Evolutionary conservation across 768 basidiomycete species (phyloP).

Genomic region (Mrakia frigida): DNA sequence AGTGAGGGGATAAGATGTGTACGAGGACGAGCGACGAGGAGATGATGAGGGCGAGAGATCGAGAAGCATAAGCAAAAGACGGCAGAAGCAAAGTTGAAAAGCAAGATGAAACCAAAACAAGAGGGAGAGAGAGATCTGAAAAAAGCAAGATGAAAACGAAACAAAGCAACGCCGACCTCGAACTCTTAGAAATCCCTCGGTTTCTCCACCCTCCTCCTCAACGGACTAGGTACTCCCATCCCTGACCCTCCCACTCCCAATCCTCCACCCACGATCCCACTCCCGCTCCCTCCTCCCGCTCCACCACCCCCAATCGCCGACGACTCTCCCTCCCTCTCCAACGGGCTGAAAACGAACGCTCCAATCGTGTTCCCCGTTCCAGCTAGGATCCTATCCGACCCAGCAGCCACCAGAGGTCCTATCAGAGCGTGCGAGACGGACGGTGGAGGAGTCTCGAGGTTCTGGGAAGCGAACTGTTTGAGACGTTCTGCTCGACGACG

Average conservation of each 20-base stretch:
- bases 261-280: not conserved
- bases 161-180: too few species aligned
- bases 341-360: not conserved
- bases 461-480: constrained; percentile 1
- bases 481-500: not conserved
- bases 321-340: not conserved
- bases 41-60: too few species aligned
- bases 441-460: not conserved
- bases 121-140: too few species aligned
- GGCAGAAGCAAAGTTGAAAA: too few species aligned
- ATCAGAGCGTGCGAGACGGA: constrained; percentile 3
- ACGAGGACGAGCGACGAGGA: too few species aligned
- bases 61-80: too few species aligned
- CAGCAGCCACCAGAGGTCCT: not conserved
- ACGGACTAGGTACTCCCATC: not conserved
- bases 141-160: too few species aligned
- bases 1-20: too few species aligned
- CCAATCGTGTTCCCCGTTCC: not conserved
- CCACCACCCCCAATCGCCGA: too few species aligned
- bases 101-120: too few species aligned
- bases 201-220: constrained; percentile 13
- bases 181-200: not conserved
- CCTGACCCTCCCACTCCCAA: too few species aligned
- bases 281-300: not conserved
- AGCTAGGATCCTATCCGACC: not conserved